Base-by-base conservation (phyloP, 495 filamentous ascomycete genomes). In the Annulohypoxylon bovei region DNA sequence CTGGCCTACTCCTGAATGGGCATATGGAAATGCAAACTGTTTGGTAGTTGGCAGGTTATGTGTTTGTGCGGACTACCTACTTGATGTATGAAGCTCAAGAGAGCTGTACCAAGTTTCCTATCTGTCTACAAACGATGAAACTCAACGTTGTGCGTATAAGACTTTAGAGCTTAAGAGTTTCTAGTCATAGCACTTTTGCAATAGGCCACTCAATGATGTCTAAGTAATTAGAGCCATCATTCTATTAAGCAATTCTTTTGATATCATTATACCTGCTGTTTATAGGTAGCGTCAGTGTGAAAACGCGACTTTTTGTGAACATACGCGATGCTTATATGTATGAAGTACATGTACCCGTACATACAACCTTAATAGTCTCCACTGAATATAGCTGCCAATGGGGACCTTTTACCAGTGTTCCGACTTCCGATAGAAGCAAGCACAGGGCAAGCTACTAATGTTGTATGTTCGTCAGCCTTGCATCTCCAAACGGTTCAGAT, bases 381-480 rank as follows among this genome's bases (percentile, higher is more conserved):
- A 60, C 56, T 33, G 35, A 42, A 57, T 40, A 60, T 47, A 9
- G 20, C 37, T 39, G 53, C 50, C 49, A 42, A 64, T 55, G 37
- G 35, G 37, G 25, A 18, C 7, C 22, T 33, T 27, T 39, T 12
- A 33, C 9, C n/a, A 18, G 20, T 18, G 16, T 28, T 3, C 61
- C 25, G 52, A 56, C n/a, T 25, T 23, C 62, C 62, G 30, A 50
- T 50, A 8, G 18, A 55, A 60, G 56, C 64, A 67, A 62, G n/a
- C n/a, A n/a, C n/a, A n/a, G 53, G 66, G 66, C 42, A 59, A 56
- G 44, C 44, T 58, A 7, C n/a, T n/a, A n/a, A n/a, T n/a, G 28
- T 53, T 57, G 35, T n/a, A 6, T 67, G 28, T 37, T 57, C 33
- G 58, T 72, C 69, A 72, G 69, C 69, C 69, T 72, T 59, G 69